Conservation (phyloP, 1,284 basidiomycete genomes). For the Paramarasmius palmivorus region DNA sequence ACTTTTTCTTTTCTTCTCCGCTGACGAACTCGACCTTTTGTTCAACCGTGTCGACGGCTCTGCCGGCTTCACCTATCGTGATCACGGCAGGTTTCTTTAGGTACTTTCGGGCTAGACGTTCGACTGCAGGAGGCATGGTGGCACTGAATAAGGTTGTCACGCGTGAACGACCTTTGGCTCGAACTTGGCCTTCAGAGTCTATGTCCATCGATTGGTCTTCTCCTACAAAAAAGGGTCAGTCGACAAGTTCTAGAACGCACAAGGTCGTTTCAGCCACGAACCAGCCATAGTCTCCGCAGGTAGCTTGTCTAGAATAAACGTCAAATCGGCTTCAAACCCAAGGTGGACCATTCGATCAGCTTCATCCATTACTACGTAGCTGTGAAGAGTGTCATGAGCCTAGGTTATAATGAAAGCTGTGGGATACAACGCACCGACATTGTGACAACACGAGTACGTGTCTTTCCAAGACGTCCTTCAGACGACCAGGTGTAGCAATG, state of each 20-base stretch:
- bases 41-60: constrained; percentile 97
- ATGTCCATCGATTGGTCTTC: constrained; percentile 40
- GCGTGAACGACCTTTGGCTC: constrained; percentile 71
- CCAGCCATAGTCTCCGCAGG: constrained; percentile 87
- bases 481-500: constrained; percentile 96
- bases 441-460: constrained; percentile 94
- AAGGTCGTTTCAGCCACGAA: constrained; percentile 54
- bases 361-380: constrained; percentile 98
- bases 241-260: constrained; percentile 38
- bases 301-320: constrained; percentile 92
- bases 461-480: constrained; percentile 96
- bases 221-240: constrained; percentile 61
- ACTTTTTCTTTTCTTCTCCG: constrained; percentile 96
- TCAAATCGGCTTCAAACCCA: constrained; percentile 93
- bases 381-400: no score
- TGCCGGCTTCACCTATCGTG: constrained; percentile 96
- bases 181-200: constrained; percentile 60
- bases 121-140: constrained; percentile 97
- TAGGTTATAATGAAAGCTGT: no score
- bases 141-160: constrained; percentile 96
- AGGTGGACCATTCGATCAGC: constrained; percentile 99
- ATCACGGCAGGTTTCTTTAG: constrained; percentile 91
- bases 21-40: constrained; percentile 93
- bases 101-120: constrained; percentile 92
- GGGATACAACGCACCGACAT: constrained; percentile 54